Conservation (phyloP, 768 basidiomycete species). For the Mycena rosella region DNA sequence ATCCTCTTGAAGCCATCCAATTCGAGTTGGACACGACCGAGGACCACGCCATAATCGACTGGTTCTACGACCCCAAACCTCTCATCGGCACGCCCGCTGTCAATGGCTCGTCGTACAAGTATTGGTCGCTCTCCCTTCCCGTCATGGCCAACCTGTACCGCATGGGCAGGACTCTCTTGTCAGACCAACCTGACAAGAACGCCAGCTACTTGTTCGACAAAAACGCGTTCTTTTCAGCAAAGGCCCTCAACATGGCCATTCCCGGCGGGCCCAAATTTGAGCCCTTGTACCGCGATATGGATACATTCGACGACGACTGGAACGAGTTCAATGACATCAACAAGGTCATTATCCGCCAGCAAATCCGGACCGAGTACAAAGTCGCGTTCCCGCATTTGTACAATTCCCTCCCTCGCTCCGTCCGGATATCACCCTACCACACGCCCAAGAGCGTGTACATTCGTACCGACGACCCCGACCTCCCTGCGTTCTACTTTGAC, state of each 20-base stretch:
- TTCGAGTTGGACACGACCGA: slow-evolving; percentile 94
- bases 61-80: slow-evolving; percentile 99
- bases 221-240: slow-evolving; percentile 97
- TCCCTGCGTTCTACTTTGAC: slow-evolving; percentile 99
- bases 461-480: slow-evolving; percentile 98
- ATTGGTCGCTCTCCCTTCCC: slow-evolving; percentile 93
- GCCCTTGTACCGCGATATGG: slow-evolving; percentile 97
- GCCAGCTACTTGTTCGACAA: slow-evolving; percentile 96
- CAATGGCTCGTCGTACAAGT: slow-evolving; percentile 94
- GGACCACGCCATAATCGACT: slow-evolving; percentile 91
- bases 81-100: slow-evolving; percentile 90
- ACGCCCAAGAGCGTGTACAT: slow-evolving; percentile 98
- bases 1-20: slow-evolving; percentile 98
- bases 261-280: slow-evolving; percentile 99
- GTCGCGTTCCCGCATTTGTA: slow-evolving; percentile 99
- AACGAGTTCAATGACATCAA: slow-evolving; percentile 99
- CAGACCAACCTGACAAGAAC: slow-evolving; percentile 93
- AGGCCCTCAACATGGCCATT: slow-evolving; percentile 96
- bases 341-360: slow-evolving; percentile 99
- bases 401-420: slow-evolving; percentile 96
- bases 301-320: slow-evolving; percentile 98
- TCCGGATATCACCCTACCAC: slow-evolving; percentile 93
- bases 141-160: slow-evolving; percentile 98
- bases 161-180: slow-evolving; percentile 92
- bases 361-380: slow-evolving; percentile 98